Evolutionary conservation across 2,329 filamentous ascomycete genomes (phyloP).

Genomic region (Botrytis deweyae): DNA sequence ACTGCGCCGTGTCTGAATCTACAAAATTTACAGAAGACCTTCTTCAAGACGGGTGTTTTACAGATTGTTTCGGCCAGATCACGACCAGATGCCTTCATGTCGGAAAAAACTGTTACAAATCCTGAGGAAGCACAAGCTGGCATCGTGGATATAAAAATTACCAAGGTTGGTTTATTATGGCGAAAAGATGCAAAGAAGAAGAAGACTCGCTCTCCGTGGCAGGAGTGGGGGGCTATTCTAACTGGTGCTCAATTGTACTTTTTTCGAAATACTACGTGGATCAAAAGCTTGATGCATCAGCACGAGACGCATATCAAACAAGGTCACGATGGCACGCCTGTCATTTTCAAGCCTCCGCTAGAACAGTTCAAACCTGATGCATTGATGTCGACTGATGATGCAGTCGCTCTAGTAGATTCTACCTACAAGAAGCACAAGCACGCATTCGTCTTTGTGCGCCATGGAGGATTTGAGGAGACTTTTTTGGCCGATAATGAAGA

Average conservation of each 20-base stretch:
- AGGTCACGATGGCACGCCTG: constrained; percentile 70
- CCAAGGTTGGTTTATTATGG: constrained; percentile 93
- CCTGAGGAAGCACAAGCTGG: constrained; percentile 85
- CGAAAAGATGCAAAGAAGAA: constrained; percentile 92
- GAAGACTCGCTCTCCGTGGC: constrained; percentile 93
- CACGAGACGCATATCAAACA: constrained; percentile 79
- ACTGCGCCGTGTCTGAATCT: constrained; percentile 75
- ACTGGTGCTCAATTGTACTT: constrained; percentile 97
- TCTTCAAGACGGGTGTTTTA: constrained; percentile 85
- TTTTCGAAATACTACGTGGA: constrained; percentile 90
- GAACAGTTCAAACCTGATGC: constrained; percentile 92
- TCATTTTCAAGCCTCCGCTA: constrained; percentile 87
- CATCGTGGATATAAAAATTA: constrained; percentile 95
- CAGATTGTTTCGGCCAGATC: constrained; percentile 95
- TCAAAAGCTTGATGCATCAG: constrained; percentile 86
- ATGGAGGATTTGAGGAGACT: constrained; percentile 84
- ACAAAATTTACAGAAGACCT: constrained; percentile 79
- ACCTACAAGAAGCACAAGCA: constrained; percentile 95
- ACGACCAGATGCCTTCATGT: constrained; percentile 91
- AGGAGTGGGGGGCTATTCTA: constrained; percentile 96
- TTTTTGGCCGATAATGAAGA: constrained; percentile 86
- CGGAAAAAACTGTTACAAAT: constrained; percentile 79
- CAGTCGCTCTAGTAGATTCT: constrained; percentile 81
- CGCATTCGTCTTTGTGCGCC: constrained; percentile 86
- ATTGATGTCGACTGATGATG: constrained; percentile 89